Base-by-base conservation (phyloP, 2,329 filamentous ascomycete genomes). In the Aureobasidium sp. region DNA sequence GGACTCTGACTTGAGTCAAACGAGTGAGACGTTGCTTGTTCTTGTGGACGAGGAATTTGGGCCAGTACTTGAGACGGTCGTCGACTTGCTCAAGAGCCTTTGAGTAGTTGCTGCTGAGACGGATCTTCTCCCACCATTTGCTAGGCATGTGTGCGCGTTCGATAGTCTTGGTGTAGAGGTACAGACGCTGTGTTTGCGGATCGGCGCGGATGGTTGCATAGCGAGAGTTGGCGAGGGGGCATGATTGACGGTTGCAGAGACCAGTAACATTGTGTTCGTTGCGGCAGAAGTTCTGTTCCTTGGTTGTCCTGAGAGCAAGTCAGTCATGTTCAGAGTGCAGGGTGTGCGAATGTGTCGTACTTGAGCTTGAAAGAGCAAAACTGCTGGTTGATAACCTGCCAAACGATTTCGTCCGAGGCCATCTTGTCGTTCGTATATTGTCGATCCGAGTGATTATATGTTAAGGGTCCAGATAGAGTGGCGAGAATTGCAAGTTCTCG, bases 331-430 rank as follows among this genome's bases (percentile, higher is more conserved):
- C 14, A 30, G 11, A 7, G 29, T 1, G 25, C 21, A 29, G 9
- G 5, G 7, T 25, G 10, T n/a, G 54, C 21, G 45, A 36, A 9
- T 16, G 27, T 34, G 36, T 32, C 61, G 27, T 50, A 62, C 85
- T 96, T 96, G 67, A 97, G 81, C 74, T 97, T 97, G 81, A 92
- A 97, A 57, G 89, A 87, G 79, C 94, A 97, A 74, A 94, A 95
- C 73, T 93, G 89, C 77, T 94, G 90, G 77, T 96, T 95, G 68
- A 97, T 96, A 62, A 97, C 90, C 74, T 92, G 87, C 94, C 94
- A 99, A 66, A 97, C 88, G 66, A 97, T 95, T 77, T 97, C 93
- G 81, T 97, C 93, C 65, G 91, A 95, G 62, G 90, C 85, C 89
- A 94, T 95, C 34, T 30, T 39, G 39, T 39, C 29, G 13, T 13